Conservation (phyloP, 768 basidiomycete species). For the Hemileccinum rubropunctum region DNA sequence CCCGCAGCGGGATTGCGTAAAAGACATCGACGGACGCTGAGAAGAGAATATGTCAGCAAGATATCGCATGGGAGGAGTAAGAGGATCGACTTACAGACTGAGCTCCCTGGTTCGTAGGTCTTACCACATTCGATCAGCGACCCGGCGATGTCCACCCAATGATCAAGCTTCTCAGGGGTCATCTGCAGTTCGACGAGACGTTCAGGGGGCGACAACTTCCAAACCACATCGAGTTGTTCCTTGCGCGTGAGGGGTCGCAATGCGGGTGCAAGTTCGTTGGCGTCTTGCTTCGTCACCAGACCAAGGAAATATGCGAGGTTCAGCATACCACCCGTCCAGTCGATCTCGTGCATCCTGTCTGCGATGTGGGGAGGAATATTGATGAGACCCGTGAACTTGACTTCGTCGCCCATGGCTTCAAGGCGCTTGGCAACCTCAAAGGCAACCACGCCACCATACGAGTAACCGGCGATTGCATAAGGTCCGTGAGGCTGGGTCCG, state of each 20-base stretch:
- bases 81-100: slow-evolving; percentile 23
- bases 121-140: slow-evolving; percentile 33
- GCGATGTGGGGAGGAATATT: slow-evolving; percentile 43
- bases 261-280: slow-evolving; percentile 18
- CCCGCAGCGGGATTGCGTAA: slow-evolving; percentile 27
- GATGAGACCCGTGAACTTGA: slow-evolving; percentile 41
- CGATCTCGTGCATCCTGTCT: slow-evolving; percentile 41
- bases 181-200: slow-evolving; percentile 29
- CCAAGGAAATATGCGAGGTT: slow-evolving; percentile 42
- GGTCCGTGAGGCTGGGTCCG: slow-evolving; percentile 36
- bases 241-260: slow-evolving; percentile 19
- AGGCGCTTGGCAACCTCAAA: slow-evolving; percentile 42
- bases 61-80: neutral
- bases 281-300: slow-evolving; percentile 29
- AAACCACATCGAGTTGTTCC: slow-evolving; percentile 26
- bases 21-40: slow-evolving; percentile 23
- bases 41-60: neutral
- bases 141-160: slow-evolving; percentile 31
- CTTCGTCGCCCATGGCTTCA: slow-evolving; percentile 32
- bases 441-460: slow-evolving; percentile 43
- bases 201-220: slow-evolving; percentile 28
- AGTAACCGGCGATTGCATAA: slow-evolving; percentile 45
- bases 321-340: slow-evolving; percentile 39
- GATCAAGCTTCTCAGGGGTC: slow-evolving; percentile 23
- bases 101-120: slow-evolving; percentile 21